Evolutionary conservation across 345 rosid species (phyloP).

Genomic region (Citrus inodora): DNA sequence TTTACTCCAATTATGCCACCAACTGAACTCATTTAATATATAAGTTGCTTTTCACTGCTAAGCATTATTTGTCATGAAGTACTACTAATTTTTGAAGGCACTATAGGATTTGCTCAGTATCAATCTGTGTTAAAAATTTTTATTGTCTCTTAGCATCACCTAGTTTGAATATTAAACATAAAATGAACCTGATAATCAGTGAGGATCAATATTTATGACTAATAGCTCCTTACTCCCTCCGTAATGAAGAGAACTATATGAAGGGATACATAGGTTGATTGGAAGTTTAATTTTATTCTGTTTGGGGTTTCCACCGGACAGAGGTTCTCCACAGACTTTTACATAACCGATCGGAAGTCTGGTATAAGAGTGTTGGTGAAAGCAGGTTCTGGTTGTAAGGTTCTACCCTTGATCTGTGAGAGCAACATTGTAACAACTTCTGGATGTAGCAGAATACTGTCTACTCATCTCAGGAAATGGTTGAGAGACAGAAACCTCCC

Average conservation of each 20-base stretch:
- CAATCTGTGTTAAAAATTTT: neutral
- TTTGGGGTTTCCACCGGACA: conserved; percentile 26
- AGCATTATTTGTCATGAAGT: too few relatives aligned
- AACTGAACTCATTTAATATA: neutral
- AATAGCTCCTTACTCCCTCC: neutral
- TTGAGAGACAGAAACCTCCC: conserved; percentile 41
- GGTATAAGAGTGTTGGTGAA: conserved; percentile 48
- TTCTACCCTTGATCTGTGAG: conserved; percentile 44
- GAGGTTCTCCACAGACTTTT: conserved; percentile 60
- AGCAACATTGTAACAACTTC: conserved; percentile 45
- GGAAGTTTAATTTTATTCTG: conserved; percentile 13
- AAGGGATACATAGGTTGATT: neutral
- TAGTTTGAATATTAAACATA: neutral
- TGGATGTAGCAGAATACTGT: conserved; percentile 30
- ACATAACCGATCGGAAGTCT: conserved; percentile 42
- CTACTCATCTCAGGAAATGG: conserved; percentile 48
- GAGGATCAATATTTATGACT: neutral
- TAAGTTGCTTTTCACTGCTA: neutral
- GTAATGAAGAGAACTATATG: neutral
- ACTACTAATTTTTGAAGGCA: neutral
- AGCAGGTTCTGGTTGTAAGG: conserved; percentile 45
- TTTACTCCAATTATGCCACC: neutral
- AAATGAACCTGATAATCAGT: neutral
- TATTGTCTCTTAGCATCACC: neutral
- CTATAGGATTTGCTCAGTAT: neutral